phyloP scores from a whole-genome alignment of 192 early-diverging fungal species.

The Backusella liffmaniae region DNA sequence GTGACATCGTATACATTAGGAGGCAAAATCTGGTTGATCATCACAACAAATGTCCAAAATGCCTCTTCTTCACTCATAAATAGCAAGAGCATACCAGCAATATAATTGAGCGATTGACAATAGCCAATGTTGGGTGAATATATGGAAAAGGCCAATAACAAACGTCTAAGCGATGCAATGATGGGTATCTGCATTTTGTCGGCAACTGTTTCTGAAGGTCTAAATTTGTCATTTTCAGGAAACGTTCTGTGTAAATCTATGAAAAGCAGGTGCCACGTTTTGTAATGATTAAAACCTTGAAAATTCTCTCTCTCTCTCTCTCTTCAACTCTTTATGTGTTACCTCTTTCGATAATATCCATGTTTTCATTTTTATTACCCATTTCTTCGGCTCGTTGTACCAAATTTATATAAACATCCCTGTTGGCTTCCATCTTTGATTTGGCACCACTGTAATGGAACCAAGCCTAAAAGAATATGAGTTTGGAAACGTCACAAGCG shows the following conservation, averaged over 20 bases:
- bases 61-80: constrained; percentile 67
- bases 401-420: constrained; percentile 56
- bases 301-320: neutral
- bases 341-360: constrained; percentile 73
- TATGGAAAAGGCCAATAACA: constrained; percentile 69
- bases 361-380: constrained; percentile 58
- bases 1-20: constrained; percentile 71
- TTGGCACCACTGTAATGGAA: constrained; percentile 73
- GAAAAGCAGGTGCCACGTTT: neutral
- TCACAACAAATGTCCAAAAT: constrained; percentile 75
- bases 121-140: constrained; percentile 79
- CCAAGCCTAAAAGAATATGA: constrained; percentile 47
- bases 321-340: neutral
- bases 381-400: constrained; percentile 40
- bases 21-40: constrained; percentile 71
- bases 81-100: constrained; percentile 71
- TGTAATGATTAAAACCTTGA: neutral
- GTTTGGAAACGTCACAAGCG: neutral
- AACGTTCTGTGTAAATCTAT: constrained; percentile 82
- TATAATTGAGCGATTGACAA: constrained; percentile 82
- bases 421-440: constrained; percentile 41
- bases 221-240: constrained; percentile 77
- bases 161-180: constrained; percentile 59
- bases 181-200: constrained; percentile 13
- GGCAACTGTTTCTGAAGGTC: constrained; percentile 32